phyloP scores from a whole-genome alignment of 768 basidiomycete genomes.

The Psilocybe tampanensis region DNA sequence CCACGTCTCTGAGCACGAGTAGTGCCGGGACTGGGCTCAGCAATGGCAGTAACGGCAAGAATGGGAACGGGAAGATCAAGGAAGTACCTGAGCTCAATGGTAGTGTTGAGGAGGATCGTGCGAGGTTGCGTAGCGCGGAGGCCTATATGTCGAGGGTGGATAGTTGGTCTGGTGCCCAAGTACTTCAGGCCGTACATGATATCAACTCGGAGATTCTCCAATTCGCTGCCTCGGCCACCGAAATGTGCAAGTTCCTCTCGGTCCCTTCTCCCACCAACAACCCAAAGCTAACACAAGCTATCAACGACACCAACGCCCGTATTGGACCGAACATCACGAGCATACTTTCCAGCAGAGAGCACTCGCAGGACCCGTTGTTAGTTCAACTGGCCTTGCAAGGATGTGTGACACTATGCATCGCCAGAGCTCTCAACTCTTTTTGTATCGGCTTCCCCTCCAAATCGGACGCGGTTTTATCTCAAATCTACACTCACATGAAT shows the following conservation, averaged over 20 bases:
- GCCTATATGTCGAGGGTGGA: slow-evolving; percentile 76
- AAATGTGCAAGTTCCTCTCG: slow-evolving; percentile 58
- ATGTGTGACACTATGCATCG: slow-evolving; percentile 65
- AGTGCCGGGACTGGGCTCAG: slow-evolving; percentile 11
- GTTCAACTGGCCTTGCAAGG: slow-evolving; percentile 79
- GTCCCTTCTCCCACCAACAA: slow-evolving; percentile 34
- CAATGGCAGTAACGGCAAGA: slow-evolving; percentile 5
- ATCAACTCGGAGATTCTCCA: slow-evolving; percentile 83
- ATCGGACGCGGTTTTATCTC: slow-evolving; percentile 63
- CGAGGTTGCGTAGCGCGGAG: slow-evolving; percentile 60
- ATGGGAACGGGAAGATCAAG: neutral
- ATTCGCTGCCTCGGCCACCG: slow-evolving; percentile 74
- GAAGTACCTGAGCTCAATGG: slow-evolving; percentile 1
- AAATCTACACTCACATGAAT: slow-evolving; percentile 60
- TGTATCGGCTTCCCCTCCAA: slow-evolving; percentile 76
- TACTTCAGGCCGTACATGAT: slow-evolving; percentile 78
- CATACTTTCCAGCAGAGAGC: slow-evolving; percentile 63
- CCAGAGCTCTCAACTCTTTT: slow-evolving; percentile 69
- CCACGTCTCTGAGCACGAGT: slow-evolving; percentile 17
- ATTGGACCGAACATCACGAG: slow-evolving; percentile 65
- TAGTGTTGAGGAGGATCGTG: slow-evolving; percentile 48
- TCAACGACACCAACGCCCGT: slow-evolving; percentile 62
- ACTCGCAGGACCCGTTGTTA: slow-evolving; percentile 74
- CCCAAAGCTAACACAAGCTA: slow-evolving; percentile 48
- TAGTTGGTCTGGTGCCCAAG: slow-evolving; percentile 74